These are phyloP conservation scores for Penicillium sp. DNA, from an alignment of 2,329 filamentous ascomycete genomes.

Conservation along the genomic window DNA sequence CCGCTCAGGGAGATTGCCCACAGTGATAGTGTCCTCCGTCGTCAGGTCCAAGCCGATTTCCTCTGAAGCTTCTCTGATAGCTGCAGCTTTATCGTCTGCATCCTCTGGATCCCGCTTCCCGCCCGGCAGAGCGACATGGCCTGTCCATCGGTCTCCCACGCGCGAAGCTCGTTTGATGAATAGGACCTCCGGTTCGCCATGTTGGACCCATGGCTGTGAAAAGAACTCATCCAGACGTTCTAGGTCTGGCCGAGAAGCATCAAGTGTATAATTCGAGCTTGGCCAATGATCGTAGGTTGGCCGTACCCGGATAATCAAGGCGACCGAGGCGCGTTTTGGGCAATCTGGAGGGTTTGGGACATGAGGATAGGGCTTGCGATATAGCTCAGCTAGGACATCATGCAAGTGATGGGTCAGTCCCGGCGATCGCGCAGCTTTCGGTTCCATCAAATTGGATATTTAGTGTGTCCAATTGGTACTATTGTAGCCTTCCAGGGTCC, in stretches of 20 bases:
- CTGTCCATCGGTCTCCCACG: conserved; percentile 64
- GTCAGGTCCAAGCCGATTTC: conserved; percentile 63
- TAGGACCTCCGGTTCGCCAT: conserved; percentile 64
- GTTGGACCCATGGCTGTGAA: conserved; percentile 59
- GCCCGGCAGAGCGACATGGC: conserved; percentile 65
- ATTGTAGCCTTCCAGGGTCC: too few relatives aligned
- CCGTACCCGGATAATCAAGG: conserved; percentile 60
- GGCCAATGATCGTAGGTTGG: conserved; percentile 56
- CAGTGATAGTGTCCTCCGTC: conserved; percentile 44
- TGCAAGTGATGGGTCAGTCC: conserved; percentile 30
- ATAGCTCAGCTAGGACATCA: conserved; percentile 31
- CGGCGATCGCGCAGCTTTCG: not conserved
- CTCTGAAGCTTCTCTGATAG: conserved; percentile 61
- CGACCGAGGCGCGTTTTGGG: conserved; percentile 62
- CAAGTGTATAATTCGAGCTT: conserved; percentile 22
- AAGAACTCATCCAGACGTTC: conserved; percentile 58
- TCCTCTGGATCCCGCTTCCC: conserved; percentile 65
- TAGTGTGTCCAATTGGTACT: not conserved
- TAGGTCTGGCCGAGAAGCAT: conserved; percentile 27
- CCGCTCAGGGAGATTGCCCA: conserved; percentile 63
- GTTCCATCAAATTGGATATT: not conserved
- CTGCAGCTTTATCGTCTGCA: conserved; percentile 58
- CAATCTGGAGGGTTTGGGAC: conserved; percentile 47
- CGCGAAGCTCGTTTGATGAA: conserved; percentile 67
- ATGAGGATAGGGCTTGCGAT: conserved; percentile 41